Evolutionary conservation across 2,329 filamentous ascomycete species (phyloP).

Genomic region (Aspergillus neoniger): DNA sequence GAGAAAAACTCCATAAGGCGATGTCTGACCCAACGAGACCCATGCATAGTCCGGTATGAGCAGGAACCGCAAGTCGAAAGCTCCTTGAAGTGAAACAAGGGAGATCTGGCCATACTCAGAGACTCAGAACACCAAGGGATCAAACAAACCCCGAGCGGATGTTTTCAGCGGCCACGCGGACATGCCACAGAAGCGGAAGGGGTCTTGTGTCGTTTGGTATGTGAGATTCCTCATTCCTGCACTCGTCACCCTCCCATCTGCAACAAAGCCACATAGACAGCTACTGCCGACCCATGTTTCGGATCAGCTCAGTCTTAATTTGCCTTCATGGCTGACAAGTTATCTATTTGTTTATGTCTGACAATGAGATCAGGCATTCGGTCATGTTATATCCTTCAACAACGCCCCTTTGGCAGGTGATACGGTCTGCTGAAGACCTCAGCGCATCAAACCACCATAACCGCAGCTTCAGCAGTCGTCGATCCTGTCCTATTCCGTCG

Average conservation of each 20-base stretch:
- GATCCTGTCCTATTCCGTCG: conserved; percentile 6
- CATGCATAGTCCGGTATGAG: background rate
- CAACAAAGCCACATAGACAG: background rate
- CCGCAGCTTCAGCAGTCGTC: background rate
- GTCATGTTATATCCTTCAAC: background rate
- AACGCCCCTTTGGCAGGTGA: background rate
- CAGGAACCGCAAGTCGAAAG: background rate
- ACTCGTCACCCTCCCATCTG: background rate
- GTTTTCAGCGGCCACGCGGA: background rate
- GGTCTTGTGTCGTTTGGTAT: background rate
- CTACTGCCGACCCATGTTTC: background rate
- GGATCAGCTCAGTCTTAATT: background rate
- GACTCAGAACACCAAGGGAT: background rate
- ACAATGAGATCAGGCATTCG: background rate
- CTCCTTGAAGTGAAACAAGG: background rate
- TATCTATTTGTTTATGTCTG: background rate
- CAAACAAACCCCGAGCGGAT: background rate
- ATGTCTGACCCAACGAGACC: background rate
- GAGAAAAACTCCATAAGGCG: background rate
- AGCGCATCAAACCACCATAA: background rate
- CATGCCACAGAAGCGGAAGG: background rate
- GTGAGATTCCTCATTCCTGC: conserved; percentile 1
- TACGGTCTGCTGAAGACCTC: background rate
- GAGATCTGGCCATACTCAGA: background rate
- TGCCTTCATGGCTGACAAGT: background rate